A percentile compares a stretch with the other conserved stretches of the same genome.
Evolutionary conservation across 23 red algal species (phyloP).

Genomic region (Gracilaria vermiculophylla): DNA sequence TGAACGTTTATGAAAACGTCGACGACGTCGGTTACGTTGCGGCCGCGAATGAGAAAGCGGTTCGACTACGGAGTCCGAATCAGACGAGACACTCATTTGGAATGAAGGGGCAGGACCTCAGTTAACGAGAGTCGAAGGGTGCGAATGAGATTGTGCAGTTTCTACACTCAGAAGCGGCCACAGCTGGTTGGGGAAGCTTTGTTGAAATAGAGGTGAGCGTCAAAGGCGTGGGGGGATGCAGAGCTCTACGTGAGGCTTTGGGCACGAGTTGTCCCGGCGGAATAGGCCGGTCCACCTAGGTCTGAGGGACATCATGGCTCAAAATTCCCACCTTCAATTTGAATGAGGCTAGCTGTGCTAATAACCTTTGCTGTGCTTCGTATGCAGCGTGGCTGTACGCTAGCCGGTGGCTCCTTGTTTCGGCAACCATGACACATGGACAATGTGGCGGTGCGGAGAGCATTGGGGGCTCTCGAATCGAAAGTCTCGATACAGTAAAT

Average conservation of each 20-base stretch:
- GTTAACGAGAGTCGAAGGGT: conserved; percentile 5
- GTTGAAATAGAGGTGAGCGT: not conserved
- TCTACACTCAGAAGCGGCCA: not conserved
- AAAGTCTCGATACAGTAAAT: too few species aligned
- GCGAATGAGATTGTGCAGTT: not conserved
- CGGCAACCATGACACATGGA: not conserved
- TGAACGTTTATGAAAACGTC: not conserved
- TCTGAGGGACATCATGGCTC: too few species aligned
- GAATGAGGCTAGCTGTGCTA: too few species aligned
- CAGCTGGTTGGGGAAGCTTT: not conserved
- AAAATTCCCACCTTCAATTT: too few species aligned
- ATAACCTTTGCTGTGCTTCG: too few species aligned
- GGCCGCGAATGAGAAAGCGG: not conserved
- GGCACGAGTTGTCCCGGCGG: too few species aligned
- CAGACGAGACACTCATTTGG: not conserved
- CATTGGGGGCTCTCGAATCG: too few species aligned
- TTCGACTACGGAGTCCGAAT: not conserved
- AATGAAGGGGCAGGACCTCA: not conserved
- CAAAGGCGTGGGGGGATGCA: not conserved
- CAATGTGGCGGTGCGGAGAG: not conserved
- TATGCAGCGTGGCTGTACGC: conserved; percentile 2
- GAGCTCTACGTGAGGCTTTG: not conserved
- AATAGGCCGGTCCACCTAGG: too few species aligned
- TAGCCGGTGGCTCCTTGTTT: not conserved
- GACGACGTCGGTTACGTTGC: not conserved